These are phyloP conservation scores for Hemisphaericaspora lyxosophila DNA, from an alignment of 1,139 yeast genomes.

Conservation along the genomic window DNA sequence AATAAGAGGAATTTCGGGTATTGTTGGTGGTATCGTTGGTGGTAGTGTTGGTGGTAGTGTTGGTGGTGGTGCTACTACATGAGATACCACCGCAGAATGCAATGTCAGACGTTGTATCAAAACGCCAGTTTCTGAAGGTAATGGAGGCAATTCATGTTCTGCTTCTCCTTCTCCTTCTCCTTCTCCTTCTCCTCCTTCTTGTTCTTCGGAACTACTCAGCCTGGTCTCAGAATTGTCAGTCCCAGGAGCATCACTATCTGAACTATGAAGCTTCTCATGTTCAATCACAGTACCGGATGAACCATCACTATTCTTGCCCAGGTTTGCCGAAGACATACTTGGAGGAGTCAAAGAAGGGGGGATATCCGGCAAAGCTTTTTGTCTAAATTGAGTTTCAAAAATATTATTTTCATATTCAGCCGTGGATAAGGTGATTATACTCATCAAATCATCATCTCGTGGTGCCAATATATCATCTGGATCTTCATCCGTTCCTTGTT, in stretches of 20 bases:
- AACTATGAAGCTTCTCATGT: constrained; percentile 1
- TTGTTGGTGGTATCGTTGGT: not conserved
- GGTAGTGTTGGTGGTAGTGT: not conserved
- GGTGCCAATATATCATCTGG: not conserved
- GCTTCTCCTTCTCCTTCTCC: not conserved
- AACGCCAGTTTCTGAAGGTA: not conserved
- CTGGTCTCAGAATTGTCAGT: constrained; percentile 2
- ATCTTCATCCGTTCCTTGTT: no score
- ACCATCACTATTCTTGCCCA: constrained; percentile 3
- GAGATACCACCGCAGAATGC: not conserved
- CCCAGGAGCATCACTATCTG: not conserved
- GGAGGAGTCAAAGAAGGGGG: constrained; percentile 13
- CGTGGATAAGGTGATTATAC: constrained; percentile 49
- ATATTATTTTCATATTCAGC: constrained; percentile 55
- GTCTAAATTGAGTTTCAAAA: constrained; percentile 50
- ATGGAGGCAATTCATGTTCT: not conserved
- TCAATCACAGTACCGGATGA: constrained; percentile 6
- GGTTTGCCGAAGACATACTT: constrained; percentile 4
- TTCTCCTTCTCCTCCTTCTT: not conserved
- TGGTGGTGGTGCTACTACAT: not conserved
- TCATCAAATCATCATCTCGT: constrained; percentile 28
- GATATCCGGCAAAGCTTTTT: constrained; percentile 30
- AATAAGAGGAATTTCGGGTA: not conserved
- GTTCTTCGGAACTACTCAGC: not conserved
- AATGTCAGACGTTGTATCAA: not conserved